phyloP scores from a whole-genome alignment of 768 basidiomycete genomes.

The Boletus pseudo-olivaceus region DNA sequence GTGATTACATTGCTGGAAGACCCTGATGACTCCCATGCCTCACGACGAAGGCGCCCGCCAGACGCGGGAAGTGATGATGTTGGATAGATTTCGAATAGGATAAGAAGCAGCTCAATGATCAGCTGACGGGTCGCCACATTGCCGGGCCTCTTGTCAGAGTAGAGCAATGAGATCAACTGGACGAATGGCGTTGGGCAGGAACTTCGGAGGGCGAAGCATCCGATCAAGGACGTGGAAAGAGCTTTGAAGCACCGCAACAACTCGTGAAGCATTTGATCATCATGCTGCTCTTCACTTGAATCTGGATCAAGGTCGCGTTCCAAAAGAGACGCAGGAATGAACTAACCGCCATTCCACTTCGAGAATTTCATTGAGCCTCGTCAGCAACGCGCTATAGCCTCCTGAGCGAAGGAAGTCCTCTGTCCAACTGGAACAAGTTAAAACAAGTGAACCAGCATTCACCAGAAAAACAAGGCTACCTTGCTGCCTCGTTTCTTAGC shows the following conservation, averaged over 20 bases:
- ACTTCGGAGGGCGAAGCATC: conserved; percentile 86
- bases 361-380: conserved; percentile 83
- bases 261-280: conserved; percentile 91
- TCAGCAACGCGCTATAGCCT: conserved; percentile 82
- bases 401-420: conserved; percentile 78
- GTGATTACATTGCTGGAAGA: conserved; percentile 51
- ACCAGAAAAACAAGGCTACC: conserved; percentile 39
- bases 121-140: conserved; percentile 88
- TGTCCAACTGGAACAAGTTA: conserved; percentile 65
- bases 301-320: conserved; percentile 7
- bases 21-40: conserved; percentile 55
- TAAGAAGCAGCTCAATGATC: conserved; percentile 82
- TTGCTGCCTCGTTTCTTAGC: conserved; percentile 88
- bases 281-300: conserved; percentile 94
- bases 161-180: conserved; percentile 79
- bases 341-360: conserved; percentile 95
- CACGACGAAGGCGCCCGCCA: conserved; percentile 38
- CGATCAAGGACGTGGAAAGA: conserved; percentile 82
- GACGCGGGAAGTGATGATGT: conserved; percentile 58
- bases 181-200: conserved; percentile 85
- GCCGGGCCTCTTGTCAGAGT: conserved; percentile 98
- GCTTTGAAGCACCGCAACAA: conserved; percentile 92
- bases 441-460: neutral
- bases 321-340: neutral
- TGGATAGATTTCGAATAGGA: conserved; percentile 88